A percentile compares a stretch with the other conserved stretches of the same genome.
phyloP scores from a whole-genome alignment of 176 grass and related monocot genomes.

The Poa pratensis region DNA sequence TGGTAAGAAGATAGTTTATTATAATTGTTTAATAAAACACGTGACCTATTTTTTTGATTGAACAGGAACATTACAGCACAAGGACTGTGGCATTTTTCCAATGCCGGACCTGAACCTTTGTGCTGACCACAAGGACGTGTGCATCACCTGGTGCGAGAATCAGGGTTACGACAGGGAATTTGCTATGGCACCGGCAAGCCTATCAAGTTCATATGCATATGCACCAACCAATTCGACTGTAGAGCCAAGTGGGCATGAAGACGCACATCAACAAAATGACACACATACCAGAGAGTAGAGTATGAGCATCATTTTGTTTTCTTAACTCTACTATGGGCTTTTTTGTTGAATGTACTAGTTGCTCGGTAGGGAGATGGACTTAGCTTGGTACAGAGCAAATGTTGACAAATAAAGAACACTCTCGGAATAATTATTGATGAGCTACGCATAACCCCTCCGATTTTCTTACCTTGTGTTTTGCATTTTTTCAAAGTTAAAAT shows the following conservation, averaged over 20 bases:
- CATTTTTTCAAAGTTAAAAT: too few species aligned
- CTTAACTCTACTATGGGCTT: neutral
- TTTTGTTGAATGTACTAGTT: neutral
- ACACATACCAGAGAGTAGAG: neutral
- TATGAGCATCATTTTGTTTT: neutral
- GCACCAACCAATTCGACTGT: neutral
- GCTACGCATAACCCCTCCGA: too few species aligned
- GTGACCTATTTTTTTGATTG: neutral
- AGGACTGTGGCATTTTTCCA: neutral
- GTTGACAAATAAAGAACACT: too few species aligned
- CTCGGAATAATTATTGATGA: too few species aligned
- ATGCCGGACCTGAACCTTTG: neutral
- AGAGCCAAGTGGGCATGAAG: neutral
- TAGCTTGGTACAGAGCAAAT: neutral
- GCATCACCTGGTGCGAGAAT: neutral
- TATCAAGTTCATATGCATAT: neutral
- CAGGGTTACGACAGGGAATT: neutral
- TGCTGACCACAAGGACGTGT: neutral
- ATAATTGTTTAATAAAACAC: neutral
- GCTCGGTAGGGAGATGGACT: neutral
- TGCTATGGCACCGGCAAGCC: neutral
- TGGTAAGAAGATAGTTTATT: too few species aligned
- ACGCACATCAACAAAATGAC: neutral
- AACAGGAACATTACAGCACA: neutral
- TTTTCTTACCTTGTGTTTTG: too few species aligned